Conservation (phyloP, 768 basidiomycete genomes). For the Lactarius akahatsu region DNA sequence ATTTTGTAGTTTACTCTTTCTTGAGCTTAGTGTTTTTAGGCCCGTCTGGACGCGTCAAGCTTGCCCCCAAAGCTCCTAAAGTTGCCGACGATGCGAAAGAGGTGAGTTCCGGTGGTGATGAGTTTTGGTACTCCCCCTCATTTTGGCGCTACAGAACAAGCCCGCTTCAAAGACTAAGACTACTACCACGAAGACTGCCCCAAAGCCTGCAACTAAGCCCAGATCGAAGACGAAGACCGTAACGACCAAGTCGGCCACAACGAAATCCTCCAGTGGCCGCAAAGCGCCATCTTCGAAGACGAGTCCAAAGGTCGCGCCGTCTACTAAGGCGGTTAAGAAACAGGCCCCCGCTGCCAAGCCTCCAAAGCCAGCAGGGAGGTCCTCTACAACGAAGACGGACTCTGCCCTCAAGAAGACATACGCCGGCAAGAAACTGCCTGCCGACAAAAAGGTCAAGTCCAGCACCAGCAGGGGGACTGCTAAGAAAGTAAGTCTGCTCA, state of each 20-base stretch:
- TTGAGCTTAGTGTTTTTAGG: conserved; percentile 34
- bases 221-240: conserved; percentile 37
- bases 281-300: conserved; percentile 27
- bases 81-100: conserved; percentile 56
- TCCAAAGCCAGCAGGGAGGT: conserved; percentile 17
- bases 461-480: conserved; percentile 45
- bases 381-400: conserved; percentile 34
- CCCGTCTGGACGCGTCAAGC: conserved; percentile 58
- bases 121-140: conserved; percentile 19
- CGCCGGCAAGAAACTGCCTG: conserved; percentile 24
- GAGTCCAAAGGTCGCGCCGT: conserved; percentile 21
- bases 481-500: conserved; percentile 54
- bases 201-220: conserved; percentile 34
- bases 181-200: conserved; percentile 34
- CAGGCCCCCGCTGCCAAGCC: conserved; percentile 17
- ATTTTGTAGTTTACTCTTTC: conserved; percentile 2
- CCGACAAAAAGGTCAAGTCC: conserved; percentile 28
- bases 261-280: conserved; percentile 37
- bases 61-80: conserved; percentile 58
- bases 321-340: conserved; percentile 26
- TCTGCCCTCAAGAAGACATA: conserved; percentile 32
- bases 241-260: conserved; percentile 32
- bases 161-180: conserved; percentile 40
- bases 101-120: conserved; percentile 41
- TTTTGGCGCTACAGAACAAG: conserved; percentile 37